Conservation (phyloP, 768 basidiomycete species). For the Xerocomellus intermedius region DNA sequence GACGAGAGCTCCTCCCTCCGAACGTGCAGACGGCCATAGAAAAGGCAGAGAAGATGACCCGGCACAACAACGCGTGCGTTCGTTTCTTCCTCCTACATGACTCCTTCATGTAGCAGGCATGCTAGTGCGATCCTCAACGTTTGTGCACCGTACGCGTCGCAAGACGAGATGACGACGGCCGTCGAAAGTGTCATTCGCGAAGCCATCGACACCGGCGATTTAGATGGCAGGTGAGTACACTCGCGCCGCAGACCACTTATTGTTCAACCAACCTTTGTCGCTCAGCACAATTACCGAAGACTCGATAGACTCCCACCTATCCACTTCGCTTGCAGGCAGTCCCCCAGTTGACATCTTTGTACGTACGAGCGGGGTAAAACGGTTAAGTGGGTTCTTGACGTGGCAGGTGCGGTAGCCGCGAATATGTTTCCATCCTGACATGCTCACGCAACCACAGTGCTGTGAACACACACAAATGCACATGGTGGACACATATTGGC, state of each 20-base stretch:
- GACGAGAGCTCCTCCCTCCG: slow-evolving; percentile 71
- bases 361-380: slow-evolving; percentile 83
- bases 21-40: slow-evolving; percentile 64
- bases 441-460: slow-evolving; percentile 45
- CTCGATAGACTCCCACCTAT: slow-evolving; percentile 63
- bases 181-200: slow-evolving; percentile 41
- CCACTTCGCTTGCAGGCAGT: slow-evolving; percentile 61
- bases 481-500: slow-evolving; percentile 86
- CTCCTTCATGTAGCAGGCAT: background rate
- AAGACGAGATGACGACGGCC: slow-evolving; percentile 87
- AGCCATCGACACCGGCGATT: slow-evolving; percentile 31
- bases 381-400: slow-evolving; percentile 68
- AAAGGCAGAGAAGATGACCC: slow-evolving; percentile 76
- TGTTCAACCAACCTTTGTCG: background rate
- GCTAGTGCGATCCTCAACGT: slow-evolving; percentile 84
- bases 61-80: slow-evolving; percentile 62
- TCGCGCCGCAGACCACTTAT: background rate
- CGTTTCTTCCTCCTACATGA: background rate
- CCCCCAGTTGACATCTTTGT: slow-evolving; percentile 88
- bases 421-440: background rate
- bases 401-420: slow-evolving; percentile 75
- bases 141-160: slow-evolving; percentile 88
- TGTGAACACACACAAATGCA: slow-evolving; percentile 85
- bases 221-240: slow-evolving; percentile 26
- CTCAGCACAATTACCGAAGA: slow-evolving; percentile 59